A percentile compares a stretch with the other conserved stretches of the same genome.
These are phyloP conservation scores for Phaeodactylum tricornutum DNA, from an alignment of 108 stramenopile species.

Conservation along the genomic window DNA sequence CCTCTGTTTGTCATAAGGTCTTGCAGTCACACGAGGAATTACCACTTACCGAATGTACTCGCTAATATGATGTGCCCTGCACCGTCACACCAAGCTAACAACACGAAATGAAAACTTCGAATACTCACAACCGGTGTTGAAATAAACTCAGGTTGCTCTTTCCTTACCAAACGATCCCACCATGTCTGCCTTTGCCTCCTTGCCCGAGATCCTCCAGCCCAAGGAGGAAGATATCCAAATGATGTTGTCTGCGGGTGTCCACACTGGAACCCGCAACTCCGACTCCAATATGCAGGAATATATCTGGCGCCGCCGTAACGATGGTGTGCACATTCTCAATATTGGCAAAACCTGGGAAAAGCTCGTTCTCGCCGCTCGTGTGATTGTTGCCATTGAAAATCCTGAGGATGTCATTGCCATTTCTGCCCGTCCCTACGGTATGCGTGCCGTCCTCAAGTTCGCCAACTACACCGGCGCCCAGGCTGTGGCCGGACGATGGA, in stretches of 20 bases:
- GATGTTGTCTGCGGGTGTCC: slow-evolving; percentile 98
- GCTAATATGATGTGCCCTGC: too few species aligned
- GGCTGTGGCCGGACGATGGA: slow-evolving; percentile 98
- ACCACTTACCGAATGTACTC: too few species aligned
- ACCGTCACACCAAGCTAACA: too few species aligned
- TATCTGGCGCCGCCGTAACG: slow-evolving; percentile 98
- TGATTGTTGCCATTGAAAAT: slow-evolving; percentile 99
- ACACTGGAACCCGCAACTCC: slow-evolving; percentile 98
- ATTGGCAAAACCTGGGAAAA: slow-evolving; percentile 99
- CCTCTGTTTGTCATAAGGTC: too few species aligned
- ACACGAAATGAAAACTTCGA: too few species aligned
- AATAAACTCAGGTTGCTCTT: too few species aligned
- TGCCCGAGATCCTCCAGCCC: slow-evolving; percentile 54
- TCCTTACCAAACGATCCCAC: too few species aligned
- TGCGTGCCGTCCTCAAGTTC: slow-evolving; percentile 99
- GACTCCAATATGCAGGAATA: slow-evolving; percentile 96
- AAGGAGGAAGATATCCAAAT: slow-evolving; percentile 99
- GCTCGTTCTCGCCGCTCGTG: slow-evolving; percentile 97
- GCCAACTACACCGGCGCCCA: slow-evolving; percentile 98
- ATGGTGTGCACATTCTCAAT: slow-evolving; percentile 99
- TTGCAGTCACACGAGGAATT: too few species aligned
- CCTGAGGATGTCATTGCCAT: slow-evolving; percentile 99
- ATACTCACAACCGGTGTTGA: too few species aligned
- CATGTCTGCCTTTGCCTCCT: slow-evolving; percentile 22
- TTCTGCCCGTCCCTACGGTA: slow-evolving; percentile 99